Percentiles rank a stretch among this genome's conserved stretches.
phyloP scores from a whole-genome alignment of 2,329 filamentous ascomycete genomes.

The Botrytis cinerea region DNA sequence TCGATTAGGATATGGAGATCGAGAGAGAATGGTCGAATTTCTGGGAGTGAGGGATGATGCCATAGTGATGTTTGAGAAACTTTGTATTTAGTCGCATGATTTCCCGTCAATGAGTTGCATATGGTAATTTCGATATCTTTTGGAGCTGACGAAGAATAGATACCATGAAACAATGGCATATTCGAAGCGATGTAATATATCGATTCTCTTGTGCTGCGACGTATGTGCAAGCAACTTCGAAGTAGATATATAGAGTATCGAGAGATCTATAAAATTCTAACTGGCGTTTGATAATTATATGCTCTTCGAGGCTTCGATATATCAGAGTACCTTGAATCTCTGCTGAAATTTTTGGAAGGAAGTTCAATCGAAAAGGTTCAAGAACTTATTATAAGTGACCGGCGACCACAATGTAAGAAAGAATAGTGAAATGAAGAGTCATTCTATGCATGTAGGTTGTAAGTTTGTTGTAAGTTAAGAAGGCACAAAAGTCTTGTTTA shows the following conservation, averaged over 20 bases:
- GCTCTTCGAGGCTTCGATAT: not conserved
- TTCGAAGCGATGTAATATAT: not conserved
- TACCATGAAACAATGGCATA: conserved; percentile 8
- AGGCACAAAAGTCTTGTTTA: not conserved
- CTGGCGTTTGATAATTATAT: not conserved
- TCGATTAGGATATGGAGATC: conserved; percentile 13
- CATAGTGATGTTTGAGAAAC: not conserved
- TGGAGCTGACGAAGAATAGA: conserved; percentile 5
- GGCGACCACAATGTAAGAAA: not conserved
- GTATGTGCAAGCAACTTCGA: not conserved
- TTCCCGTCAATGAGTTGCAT: not conserved
- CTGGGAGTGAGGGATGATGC: conserved; percentile 13
- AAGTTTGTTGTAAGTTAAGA: not conserved
- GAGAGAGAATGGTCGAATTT: conserved; percentile 15
- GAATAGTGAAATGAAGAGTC: not conserved
- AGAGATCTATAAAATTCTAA: not conserved
- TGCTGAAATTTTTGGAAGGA: not conserved
- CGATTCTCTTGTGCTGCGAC: not conserved
- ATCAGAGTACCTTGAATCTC: accelerated
- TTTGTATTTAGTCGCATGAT: not conserved
- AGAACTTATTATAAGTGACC: not conserved
- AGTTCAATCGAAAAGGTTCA: too few species aligned
- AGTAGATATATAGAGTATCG: not conserved
- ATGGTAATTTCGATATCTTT: not conserved
- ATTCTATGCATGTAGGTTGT: not conserved